phyloP scores from a whole-genome alignment of 2,329 filamentous ascomycete species.

The Claviceps fusiformis region DNA sequence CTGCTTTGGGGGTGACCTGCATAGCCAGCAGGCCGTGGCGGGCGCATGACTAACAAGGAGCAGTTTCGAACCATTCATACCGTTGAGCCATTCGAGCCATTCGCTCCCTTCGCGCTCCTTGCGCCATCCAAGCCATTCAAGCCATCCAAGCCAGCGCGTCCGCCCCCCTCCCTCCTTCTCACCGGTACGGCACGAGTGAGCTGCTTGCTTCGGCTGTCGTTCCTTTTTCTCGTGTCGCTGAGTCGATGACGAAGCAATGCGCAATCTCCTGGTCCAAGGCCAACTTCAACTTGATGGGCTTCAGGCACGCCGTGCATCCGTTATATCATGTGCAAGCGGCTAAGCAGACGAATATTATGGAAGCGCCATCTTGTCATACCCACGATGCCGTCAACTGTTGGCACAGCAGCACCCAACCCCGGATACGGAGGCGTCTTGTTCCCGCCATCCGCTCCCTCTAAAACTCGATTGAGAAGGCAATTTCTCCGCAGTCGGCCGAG shows the following conservation, averaged over 20 bases:
- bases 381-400: not conserved
- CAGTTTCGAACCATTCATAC: not conserved
- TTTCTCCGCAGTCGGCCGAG: slow-evolving; percentile 2
- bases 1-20: not conserved
- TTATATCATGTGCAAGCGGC: not conserved
- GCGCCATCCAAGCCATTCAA: not conserved
- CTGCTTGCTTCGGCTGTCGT: not conserved
- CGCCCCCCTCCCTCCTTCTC: not conserved
- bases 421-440: not conserved
- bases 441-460: not conserved
- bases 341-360: not conserved
- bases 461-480: not conserved
- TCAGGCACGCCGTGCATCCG: not conserved
- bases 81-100: not conserved
- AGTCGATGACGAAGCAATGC: not conserved
- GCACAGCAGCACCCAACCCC: slow-evolving; percentile 2
- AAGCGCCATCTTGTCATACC: slow-evolving; percentile 3
- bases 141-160: not conserved
- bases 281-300: not conserved
- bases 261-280: not conserved
- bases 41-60: not conserved
- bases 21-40: not conserved
- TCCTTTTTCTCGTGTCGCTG: not conserved
- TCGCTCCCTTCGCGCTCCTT: not conserved
- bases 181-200: not conserved